A percentile compares a stretch with the other conserved stretches of the same genome.
Conservation (phyloP, 352 stramenopile species). For the Phytophthora cactorum region DNA sequence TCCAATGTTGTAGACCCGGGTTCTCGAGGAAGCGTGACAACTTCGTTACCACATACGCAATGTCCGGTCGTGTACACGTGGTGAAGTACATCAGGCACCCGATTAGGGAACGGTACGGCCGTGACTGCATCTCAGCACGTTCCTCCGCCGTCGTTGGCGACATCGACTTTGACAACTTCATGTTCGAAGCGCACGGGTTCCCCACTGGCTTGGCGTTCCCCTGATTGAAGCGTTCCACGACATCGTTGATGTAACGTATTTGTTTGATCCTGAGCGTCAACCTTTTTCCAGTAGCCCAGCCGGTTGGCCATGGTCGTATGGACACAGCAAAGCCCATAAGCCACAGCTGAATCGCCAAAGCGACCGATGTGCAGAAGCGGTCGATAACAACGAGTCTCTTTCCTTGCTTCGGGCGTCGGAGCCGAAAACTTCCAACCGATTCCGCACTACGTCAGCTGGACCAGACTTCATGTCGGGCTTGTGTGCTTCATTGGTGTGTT, state of each 20-base stretch:
- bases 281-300: slow-evolving; percentile 15
- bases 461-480: background rate
- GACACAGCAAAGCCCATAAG: slow-evolving; percentile 14
- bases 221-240: no score
- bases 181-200: background rate
- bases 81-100: background rate
- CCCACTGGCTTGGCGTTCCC: no score
- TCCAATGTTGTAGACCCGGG: background rate
- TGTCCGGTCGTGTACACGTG: background rate
- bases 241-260: no score
- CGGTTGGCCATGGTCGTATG: slow-evolving; percentile 22
- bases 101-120: background rate
- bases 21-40: background rate
- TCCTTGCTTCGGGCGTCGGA: background rate
- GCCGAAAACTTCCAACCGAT: background rate
- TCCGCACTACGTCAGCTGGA: background rate
- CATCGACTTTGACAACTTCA: background rate
- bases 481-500: no score
- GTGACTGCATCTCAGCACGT: background rate
- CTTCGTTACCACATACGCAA: background rate
- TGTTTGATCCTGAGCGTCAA: background rate
- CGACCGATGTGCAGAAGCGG: background rate
- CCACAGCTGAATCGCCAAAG: slow-evolving; percentile 17
- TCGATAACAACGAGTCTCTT: background rate
- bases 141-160: background rate